phyloP scores from a whole-genome alignment of 1,139 yeast species.

The Pichia cactophila region DNA sequence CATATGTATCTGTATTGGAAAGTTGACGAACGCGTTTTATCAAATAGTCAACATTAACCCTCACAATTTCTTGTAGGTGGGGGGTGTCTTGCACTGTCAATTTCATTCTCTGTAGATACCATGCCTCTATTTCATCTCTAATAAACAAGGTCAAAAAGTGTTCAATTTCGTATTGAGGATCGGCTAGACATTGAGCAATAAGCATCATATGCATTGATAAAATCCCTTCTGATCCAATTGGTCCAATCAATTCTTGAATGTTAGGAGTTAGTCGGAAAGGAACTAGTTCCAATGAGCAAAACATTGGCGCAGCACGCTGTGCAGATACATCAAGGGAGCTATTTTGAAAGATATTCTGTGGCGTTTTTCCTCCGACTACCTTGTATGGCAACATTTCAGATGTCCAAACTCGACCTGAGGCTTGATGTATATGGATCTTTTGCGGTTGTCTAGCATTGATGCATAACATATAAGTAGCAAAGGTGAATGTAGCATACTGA shows the following conservation, averaged over 20 bases:
- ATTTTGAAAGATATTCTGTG: conserved; percentile 40
- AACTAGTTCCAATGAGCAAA: conserved; percentile 89
- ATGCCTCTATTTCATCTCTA: conserved; percentile 87
- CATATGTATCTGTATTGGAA: conserved; percentile 62
- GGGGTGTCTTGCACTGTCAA: conserved; percentile 59
- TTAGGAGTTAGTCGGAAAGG: conserved; percentile 97
- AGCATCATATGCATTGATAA: conserved; percentile 78
- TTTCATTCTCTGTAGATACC: conserved; percentile 85
- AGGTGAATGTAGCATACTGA: conserved; percentile 91
- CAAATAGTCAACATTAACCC: conserved; percentile 79
- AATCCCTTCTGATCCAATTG: conserved; percentile 84
- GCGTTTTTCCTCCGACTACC: conserved; percentile 46
- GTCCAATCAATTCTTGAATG: conserved; percentile 88
- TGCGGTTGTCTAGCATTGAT: conserved; percentile 91
- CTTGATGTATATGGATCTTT: conserved; percentile 75
- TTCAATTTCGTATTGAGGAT: conserved; percentile 83
- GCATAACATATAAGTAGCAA: conserved; percentile 92
- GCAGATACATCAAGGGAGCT: conserved; percentile 51
- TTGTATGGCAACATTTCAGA: conserved; percentile 92
- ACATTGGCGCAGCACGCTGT: conserved; percentile 73
- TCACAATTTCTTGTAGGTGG: conserved; percentile 79
- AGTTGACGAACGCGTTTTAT: conserved; percentile 61
- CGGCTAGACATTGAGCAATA: conserved; percentile 82
- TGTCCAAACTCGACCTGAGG: conserved; percentile 87
- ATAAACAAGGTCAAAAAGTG: conserved; percentile 87